phyloP scores from a whole-genome alignment of 768 basidiomycete genomes.

The Rhizopogon vinicolor region DNA sequence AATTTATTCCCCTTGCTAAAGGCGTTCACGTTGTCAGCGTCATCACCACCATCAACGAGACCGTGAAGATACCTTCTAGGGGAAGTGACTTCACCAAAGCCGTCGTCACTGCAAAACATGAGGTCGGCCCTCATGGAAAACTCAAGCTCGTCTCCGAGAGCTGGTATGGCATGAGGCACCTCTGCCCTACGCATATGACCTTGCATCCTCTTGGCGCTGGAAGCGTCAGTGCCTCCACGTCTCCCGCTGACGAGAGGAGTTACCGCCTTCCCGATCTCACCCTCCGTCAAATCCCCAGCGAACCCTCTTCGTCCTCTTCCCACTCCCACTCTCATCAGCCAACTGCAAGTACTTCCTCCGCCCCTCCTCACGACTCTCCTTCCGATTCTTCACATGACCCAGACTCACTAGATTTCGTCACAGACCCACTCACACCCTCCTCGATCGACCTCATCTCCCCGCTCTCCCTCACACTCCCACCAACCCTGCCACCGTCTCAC shows the following conservation, averaged over 20 bases:
- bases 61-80: constrained; percentile 55
- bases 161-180: background rate
- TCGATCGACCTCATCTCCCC: constrained; percentile 51
- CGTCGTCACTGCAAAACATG: constrained; percentile 62
- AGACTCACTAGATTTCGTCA: background rate
- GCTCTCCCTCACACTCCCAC: constrained; percentile 57
- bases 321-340: background rate
- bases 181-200: background rate
- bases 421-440: background rate
- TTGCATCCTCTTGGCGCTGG: background rate
- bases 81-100: constrained; percentile 55
- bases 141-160: constrained; percentile 34
- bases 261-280: constrained; percentile 12
- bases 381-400: constrained; percentile 4
- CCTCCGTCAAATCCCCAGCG: constrained; percentile 11
- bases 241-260: constrained; percentile 14
- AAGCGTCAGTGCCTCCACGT: constrained; percentile 3
- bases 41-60: constrained; percentile 69
- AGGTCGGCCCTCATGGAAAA: constrained; percentile 52
- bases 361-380: background rate
- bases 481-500: constrained; percentile 65
- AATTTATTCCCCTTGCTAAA: constrained; percentile 84
- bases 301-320: constrained; percentile 12
- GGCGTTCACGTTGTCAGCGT: constrained; percentile 72
- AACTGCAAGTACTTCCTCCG: background rate